phyloP scores from a whole-genome alignment of 1,284 basidiomycete genomes.

The Ganoderma resinaceum region DNA sequence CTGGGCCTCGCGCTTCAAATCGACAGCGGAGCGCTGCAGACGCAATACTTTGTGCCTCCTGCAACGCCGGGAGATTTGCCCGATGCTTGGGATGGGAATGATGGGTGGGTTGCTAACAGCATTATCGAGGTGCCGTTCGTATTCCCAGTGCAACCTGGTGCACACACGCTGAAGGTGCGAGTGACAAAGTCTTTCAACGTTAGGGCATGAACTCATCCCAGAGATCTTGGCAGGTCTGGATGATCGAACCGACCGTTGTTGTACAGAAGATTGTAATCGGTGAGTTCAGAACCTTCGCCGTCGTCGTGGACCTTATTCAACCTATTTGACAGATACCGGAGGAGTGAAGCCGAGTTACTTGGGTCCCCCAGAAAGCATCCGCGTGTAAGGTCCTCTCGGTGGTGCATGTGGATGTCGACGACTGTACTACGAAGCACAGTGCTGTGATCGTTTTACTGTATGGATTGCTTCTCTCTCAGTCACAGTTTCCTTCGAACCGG shows the following conservation, averaged over 20 bases:
- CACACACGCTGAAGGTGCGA: slow-evolving; percentile 63
- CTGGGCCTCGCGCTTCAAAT: slow-evolving; percentile 64
- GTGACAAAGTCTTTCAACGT: background rate
- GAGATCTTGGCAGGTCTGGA: slow-evolving; percentile 50
- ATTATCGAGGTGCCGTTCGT: slow-evolving; percentile 44
- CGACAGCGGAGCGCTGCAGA: slow-evolving; percentile 52
- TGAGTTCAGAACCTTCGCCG: slow-evolving; percentile 37
- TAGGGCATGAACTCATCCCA: background rate
- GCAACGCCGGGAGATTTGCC: slow-evolving; percentile 60
- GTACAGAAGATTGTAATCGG: slow-evolving; percentile 69
- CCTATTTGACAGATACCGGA: slow-evolving; percentile 53
- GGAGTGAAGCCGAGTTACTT: slow-evolving; percentile 62
- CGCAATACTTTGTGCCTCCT: slow-evolving; percentile 59
- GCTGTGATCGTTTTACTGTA: background rate
- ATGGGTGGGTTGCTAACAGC: slow-evolving; percentile 62
- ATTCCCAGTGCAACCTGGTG: slow-evolving; percentile 54
- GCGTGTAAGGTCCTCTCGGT: slow-evolving; percentile 18
- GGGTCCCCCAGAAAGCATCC: slow-evolving; percentile 66
- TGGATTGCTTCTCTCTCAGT: background rate
- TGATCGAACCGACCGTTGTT: slow-evolving; percentile 67
- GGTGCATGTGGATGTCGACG: background rate
- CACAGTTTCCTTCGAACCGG: slow-evolving; percentile 20
- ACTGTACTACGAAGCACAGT: background rate
- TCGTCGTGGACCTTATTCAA: background rate
- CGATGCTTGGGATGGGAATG: slow-evolving; percentile 52